A percentile compares a stretch with the other conserved stretches of the same genome.
Conservation (phyloP, 352 stramenopile species). For the Phytophthora europaea region DNA sequence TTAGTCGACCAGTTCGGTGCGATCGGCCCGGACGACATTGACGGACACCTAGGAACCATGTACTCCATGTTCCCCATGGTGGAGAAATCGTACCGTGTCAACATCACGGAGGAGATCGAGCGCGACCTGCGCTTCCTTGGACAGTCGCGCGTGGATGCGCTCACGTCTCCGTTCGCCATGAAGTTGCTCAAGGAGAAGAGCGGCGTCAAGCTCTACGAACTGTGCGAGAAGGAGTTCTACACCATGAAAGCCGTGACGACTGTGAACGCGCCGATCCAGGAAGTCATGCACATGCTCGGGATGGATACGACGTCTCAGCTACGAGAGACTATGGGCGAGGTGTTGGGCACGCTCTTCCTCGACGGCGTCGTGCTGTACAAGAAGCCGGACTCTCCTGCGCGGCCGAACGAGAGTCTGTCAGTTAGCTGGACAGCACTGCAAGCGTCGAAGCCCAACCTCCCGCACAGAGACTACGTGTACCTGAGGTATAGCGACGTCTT, state of each 20-base stretch:
- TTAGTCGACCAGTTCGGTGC: background rate
- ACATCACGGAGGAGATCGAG: constrained; percentile 86
- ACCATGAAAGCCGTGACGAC: constrained; percentile 87
- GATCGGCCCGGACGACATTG: background rate
- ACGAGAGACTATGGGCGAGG: constrained; percentile 82
- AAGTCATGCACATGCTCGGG: constrained; percentile 85
- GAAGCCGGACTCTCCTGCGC: constrained; percentile 54
- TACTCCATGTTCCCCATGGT: constrained; percentile 90
- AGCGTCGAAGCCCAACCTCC: constrained; percentile 83
- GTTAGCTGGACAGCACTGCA: constrained; percentile 89
- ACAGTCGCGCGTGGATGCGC: constrained; percentile 82
- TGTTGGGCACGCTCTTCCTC: constrained; percentile 88
- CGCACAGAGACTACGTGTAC: constrained; percentile 91
- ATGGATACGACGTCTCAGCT: constrained; percentile 78
- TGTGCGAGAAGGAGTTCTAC: constrained; percentile 87
- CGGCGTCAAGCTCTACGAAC: constrained; percentile 81
- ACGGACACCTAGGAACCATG: constrained; percentile 20
- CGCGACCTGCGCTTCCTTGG: constrained; percentile 86
- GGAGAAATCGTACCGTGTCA: constrained; percentile 84
- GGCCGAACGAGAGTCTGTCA: constrained; percentile 75
- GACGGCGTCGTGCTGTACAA: constrained; percentile 83
- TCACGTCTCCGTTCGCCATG: constrained; percentile 87
- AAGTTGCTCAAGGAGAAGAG: constrained; percentile 77
- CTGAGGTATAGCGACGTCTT: constrained; percentile 84
- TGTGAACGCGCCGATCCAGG: constrained; percentile 73